Percentiles rank a stretch among this genome's conserved stretches.
Conservation (phyloP, 306 rosid species). For the Acacia acuminata region DNA sequence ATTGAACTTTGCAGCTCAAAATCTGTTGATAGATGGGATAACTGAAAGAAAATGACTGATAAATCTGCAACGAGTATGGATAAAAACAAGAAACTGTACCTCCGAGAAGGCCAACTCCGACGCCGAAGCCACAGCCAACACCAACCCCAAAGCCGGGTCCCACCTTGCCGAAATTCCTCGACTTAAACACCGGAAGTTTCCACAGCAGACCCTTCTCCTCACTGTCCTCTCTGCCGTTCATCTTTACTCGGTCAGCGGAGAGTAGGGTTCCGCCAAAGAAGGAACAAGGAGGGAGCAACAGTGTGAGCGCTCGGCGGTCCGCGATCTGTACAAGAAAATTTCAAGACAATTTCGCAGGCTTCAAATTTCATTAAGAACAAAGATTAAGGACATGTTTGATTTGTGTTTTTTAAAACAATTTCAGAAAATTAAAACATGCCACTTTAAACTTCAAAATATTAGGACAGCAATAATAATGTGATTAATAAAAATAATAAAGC, state of each 20-base stretch:
- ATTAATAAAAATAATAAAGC: no score
- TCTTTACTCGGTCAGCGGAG: background rate
- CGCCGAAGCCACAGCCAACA: conserved; percentile 84
- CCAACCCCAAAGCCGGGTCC: conserved; percentile 90
- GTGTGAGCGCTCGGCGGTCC: background rate
- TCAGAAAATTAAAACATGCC: no score
- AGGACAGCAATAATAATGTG: no score
- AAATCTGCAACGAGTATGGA: background rate
- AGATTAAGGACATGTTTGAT: no score
- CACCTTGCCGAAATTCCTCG: conserved; percentile 62
- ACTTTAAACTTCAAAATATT: no score
- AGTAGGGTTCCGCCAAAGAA: background rate
- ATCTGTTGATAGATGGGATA: no score
- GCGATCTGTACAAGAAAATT: background rate
- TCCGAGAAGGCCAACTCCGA: conserved; percentile 87
- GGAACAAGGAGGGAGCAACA: background rate
- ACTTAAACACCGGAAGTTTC: conserved; percentile 58
- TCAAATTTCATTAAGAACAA: no score
- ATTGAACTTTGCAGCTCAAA: background rate
- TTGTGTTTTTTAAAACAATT: no score
- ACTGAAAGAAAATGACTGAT: background rate
- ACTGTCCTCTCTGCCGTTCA: background rate
- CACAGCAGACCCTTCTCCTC: conserved; percentile 51
- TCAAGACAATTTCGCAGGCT: no score
- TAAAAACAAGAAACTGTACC: conserved; percentile 38